Conservation (phyloP, 345 rosid species). For the Psidium guajava region DNA sequence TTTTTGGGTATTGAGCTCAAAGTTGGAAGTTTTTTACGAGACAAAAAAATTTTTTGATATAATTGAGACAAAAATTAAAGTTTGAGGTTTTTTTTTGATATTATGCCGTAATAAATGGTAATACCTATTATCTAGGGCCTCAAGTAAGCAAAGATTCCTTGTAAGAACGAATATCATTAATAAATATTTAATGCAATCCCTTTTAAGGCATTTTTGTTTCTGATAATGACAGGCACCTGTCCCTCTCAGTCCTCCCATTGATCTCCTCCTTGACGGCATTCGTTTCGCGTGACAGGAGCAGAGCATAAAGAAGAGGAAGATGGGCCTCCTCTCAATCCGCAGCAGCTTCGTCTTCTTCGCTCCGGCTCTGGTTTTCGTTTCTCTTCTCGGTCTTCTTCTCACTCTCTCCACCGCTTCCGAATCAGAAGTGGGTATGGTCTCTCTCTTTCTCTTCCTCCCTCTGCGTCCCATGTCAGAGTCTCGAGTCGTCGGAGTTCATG, state of each 20-base stretch:
- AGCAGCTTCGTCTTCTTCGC: not conserved
- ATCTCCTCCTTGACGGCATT: not conserved
- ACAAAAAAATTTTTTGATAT: no score
- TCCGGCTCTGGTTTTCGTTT: not conserved
- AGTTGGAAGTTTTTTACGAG: no score
- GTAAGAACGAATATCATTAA: no score
- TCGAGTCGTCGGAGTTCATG: not conserved
- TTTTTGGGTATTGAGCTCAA: no score
- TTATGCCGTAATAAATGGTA: not conserved
- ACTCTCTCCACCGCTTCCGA: slow-evolving; percentile 4
- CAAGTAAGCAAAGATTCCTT: no score
- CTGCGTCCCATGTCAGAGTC: not conserved
- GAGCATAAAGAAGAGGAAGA: not conserved
- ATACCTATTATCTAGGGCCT: not conserved
- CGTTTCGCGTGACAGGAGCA: not conserved
- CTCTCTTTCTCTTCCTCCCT: not conserved
- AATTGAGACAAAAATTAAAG: no score
- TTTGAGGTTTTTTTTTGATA: no score
- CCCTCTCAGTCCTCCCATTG: not conserved
- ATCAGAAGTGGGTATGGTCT: slow-evolving; percentile 20
- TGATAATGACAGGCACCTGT: not conserved
- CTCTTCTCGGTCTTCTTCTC: slow-evolving; percentile 1
- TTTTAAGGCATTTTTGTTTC: not conserved
- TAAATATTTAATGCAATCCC: not conserved
- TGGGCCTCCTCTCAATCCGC: not conserved